Evolutionary conservation across 192 early-diverging fungal genomes (phyloP).

Genomic region (Coemansia interrupta): DNA sequence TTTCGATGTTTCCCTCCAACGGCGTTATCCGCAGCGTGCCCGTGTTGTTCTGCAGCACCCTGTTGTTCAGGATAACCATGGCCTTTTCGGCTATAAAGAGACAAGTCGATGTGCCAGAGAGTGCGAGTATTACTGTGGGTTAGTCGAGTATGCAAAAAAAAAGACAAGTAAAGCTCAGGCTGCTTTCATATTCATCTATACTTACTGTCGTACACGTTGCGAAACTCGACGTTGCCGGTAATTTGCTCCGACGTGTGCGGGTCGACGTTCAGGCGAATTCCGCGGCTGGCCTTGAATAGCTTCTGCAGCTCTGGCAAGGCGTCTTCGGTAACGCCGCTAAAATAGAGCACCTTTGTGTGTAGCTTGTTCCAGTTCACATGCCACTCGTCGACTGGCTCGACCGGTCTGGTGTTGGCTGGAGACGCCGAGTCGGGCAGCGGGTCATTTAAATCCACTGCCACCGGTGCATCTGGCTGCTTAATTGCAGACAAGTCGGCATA

Average conservation of each 20-base stretch:
- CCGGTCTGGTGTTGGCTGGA: constrained; percentile 7
- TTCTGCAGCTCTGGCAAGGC: constrained; percentile 44
- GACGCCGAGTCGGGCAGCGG: constrained; percentile 13
- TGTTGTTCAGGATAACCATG: constrained; percentile 41
- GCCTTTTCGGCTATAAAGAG: constrained; percentile 50
- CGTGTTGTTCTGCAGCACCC: constrained; percentile 20
- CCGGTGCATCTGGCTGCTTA: constrained; percentile 43
- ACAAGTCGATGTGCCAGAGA: neutral
- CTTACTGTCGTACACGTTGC: constrained; percentile 50
- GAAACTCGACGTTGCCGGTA: constrained; percentile 49
- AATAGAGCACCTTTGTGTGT: constrained; percentile 39
- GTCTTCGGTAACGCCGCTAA: constrained; percentile 43
- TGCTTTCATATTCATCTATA: constrained; percentile 2
- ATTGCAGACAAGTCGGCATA: constrained; percentile 48
- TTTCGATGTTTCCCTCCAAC: constrained; percentile 15
- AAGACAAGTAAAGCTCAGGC: neutral
- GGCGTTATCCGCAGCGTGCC: constrained; percentile 48
- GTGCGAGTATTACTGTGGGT: neutral
- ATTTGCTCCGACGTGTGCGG: constrained; percentile 31
- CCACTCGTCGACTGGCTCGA: constrained; percentile 25
- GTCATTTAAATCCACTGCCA: constrained; percentile 41
- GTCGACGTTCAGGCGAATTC: constrained; percentile 48
- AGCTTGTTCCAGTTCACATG: constrained; percentile 31
- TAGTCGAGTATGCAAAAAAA: neutral
- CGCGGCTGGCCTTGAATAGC: constrained; percentile 46